Base-by-base conservation (phyloP, 2,329 filamentous ascomycete species). In the Macroventuria anomochaeta region DNA sequence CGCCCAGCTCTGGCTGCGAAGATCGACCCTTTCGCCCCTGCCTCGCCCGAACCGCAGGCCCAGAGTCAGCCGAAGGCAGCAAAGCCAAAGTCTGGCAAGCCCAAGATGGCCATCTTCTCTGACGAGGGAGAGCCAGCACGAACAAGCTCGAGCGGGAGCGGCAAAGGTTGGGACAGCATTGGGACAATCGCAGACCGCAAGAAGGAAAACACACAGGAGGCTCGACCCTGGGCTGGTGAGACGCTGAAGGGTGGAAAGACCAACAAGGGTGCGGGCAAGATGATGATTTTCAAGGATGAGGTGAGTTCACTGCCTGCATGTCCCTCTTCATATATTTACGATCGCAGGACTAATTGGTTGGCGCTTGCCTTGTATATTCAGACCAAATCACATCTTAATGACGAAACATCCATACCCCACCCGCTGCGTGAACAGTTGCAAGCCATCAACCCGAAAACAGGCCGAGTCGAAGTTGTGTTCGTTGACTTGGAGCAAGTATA, bases 201-300 rank as follows among this genome's bases (percentile, higher is more conserved):
- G 81, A 99, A 97, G 81, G 95, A 99, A 75, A 99, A 99, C 69
- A 81, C 82, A 6, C 79, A 93, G 62, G 91, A 93, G 71, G 86
- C 93, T 10, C 93, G 89, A 71, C 91, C 93, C 17, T 97, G 93
- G 95, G 89, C 82, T 10, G 95, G 95, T 21, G 92, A 97, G 79
- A 97, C 90, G 33, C 77, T 99, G 64, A 91, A 93, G 75, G 89
- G 86, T 2, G 91, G 90, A 34, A 93, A 91, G 66, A 95, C 91
- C 79, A 90, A 91, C 78, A 85, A 81, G 36, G 85, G 83, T 26
- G 83, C 83, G 47, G 82, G 88, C 47, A 97, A 97, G 81, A 89
- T 99, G 87, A 81, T 88, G 70, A 85, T 99, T 38, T 99, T 97
- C 81, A 93, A 90, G 81, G 95, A 99, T 82, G 82, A 89, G 89